These are phyloP conservation scores for Trichoderma gamsii DNA, from an alignment of 495 filamentous ascomycete genomes.

Conservation along the genomic window DNA sequence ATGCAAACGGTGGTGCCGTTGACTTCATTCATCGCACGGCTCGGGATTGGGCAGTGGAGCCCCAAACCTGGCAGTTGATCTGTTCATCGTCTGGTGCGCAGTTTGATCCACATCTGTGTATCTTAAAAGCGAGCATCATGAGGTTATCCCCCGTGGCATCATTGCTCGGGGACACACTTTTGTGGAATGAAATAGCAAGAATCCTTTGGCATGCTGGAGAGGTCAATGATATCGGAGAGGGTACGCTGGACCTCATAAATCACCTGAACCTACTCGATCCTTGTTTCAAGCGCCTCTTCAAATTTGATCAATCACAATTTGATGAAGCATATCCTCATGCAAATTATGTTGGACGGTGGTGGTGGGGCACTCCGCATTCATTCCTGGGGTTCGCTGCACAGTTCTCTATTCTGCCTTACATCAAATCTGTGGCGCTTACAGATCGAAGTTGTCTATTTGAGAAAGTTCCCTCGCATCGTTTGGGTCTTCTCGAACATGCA, in stretches of 20 bases:
- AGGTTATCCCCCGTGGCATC: neutral
- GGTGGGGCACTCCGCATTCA: neutral
- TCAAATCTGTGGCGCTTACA: neutral
- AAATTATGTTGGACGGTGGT: too few relatives aligned
- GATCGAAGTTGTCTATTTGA: neutral
- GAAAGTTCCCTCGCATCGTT: neutral
- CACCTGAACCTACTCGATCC: neutral
- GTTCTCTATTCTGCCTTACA: neutral
- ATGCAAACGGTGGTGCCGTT: neutral
- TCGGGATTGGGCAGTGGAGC: neutral
- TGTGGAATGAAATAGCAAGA: neutral
- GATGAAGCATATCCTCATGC: too few relatives aligned
- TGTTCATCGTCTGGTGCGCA: neutral
- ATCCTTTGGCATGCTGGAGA: neutral
- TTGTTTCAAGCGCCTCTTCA: neutral
- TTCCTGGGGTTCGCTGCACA: neutral
- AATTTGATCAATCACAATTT: neutral
- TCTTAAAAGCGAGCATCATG: neutral
- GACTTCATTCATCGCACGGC: slow-evolving; percentile 11
- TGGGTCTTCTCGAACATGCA: neutral
- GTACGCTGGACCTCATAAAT: neutral
- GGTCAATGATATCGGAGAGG: neutral
- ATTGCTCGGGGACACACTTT: neutral
- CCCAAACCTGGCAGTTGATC: neutral
- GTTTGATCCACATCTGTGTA: neutral